Conservation (phyloP, 176 grass and related monocot species). For the Eragrostis curvula region DNA sequence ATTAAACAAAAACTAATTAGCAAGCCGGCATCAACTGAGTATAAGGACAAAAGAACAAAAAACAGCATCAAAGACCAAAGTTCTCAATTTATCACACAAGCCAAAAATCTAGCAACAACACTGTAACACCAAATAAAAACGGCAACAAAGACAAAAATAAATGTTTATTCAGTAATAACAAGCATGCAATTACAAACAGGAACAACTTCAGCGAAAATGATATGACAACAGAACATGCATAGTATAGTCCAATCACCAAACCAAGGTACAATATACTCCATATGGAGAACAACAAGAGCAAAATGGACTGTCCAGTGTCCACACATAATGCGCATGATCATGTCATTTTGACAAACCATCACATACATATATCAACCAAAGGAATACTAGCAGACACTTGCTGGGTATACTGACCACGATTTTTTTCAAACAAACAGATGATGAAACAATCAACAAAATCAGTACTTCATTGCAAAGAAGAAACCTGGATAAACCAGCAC, state of each 20-base stretch:
- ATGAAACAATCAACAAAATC: neutral
- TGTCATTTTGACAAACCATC: neutral
- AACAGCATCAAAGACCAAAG: neutral
- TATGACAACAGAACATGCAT: neutral
- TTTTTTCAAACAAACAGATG: neutral
- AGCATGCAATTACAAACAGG: neutral
- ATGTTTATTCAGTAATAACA: neutral
- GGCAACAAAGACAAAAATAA: neutral
- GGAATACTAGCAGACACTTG: neutral
- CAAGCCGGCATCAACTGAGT: neutral
- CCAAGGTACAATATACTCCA: neutral
- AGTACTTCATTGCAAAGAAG: neutral
- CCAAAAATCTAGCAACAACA: neutral
- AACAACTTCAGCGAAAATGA: neutral
- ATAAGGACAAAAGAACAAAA: neutral
- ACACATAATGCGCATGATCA: neutral
- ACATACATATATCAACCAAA: neutral
- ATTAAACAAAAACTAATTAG: neutral
- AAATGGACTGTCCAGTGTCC: neutral
- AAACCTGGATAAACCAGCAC: neutral
- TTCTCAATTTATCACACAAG: neutral
- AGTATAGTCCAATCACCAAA: neutral
- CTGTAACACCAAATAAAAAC: neutral
- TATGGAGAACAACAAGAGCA: neutral
- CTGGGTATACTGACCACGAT: neutral